Base-by-base conservation (phyloP, 192 early-diverging fungal species). In the Entomortierella lignicola region DNA sequence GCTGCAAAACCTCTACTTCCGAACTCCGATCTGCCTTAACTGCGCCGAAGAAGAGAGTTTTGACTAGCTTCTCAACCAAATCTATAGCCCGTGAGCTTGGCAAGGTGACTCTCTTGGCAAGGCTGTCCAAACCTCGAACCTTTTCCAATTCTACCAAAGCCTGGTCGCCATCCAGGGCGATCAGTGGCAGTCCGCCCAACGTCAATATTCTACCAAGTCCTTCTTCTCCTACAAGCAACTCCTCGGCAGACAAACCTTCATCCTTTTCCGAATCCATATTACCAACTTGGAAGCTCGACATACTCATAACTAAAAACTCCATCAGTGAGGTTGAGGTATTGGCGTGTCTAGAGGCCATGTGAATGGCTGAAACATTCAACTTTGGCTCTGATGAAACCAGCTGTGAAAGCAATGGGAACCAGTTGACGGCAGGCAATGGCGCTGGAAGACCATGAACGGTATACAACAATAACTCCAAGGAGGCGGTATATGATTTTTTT, bases 371-470 rank as follows among this genome's bases (percentile, higher is more conserved):
- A 18, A 57, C 48, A 23, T 71, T 42, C 51, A 84, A 27, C 31
- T 62, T 18, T 0, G 77, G 83, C 52, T 69, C 64, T 26, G 63
- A 48, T 10, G 65, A 50, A 2, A 56, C 26, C 18, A 86, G n/a
- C 23, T 73, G 69, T 7, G 53, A 66, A 29, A 87, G 42, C 20
- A 84, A 37, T 5, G 80, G 62, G 52, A 83, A 89, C 88, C 88
- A 89, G 39, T 89, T 87, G 8, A 89, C 86, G 20, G 86, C 72
- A 18, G 88, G 86, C 18, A 89, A 58, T 4, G 82, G 80, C 10
- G 72, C 80, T 11, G 82, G 66, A 0, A 83, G 70, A 2, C 71
- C 48, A 23, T 60, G 60, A 0, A 85, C 57, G 13, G 71, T 67
- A 20, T 56, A 58, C 21, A 87, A 37, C 12, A 84, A 32, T 43